Base-by-base conservation (phyloP, 2,329 filamentous ascomycete genomes). In the Penicillium sp. region DNA sequence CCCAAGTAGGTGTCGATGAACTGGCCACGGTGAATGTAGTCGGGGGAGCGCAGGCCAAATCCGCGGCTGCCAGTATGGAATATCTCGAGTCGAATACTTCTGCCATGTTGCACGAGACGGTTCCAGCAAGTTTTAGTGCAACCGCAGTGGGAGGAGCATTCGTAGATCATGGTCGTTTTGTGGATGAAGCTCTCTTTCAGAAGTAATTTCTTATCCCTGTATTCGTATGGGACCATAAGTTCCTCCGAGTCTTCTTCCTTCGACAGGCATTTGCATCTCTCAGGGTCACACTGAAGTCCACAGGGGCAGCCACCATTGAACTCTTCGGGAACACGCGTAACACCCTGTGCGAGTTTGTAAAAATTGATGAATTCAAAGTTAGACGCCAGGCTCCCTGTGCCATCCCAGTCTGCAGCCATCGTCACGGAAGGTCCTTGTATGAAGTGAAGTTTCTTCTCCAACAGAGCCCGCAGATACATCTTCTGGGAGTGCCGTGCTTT, bases 1-100 rank as follows among this genome's bases (percentile, higher is more conserved):
- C 76, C 76, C 0, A 76, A 68, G 55, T 79, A 79, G 8, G 65
- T 64, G 51, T 78, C 75, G 50, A 79, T 76, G 47, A 76, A 78
- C 59, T 78, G 75, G 0, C 76, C 76, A 1, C 67, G 64, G 28
- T 67, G 61, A 46, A 79, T 74, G 2, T 58, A 51, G 20, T 73
- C 65, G 0, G 62, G 66, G 0, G 73, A 77, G 3, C 75, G 72
- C 7, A 78, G 67, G 5, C 76, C 74, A 38, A 77, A 77, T 2
- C 76, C 76, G 50, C 76, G 71, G 26, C 62, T 60, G 0, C 65
- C 64, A 0, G 76, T 77, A 45, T 74, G 58, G 47, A 78, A 79
- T 6, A 79, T 74, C 46, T 78, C 70, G 0, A 78, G 58, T 1
- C 64, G 62, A 1, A 78, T 60, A 1, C 65, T 72, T 5, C 76